These are phyloP conservation scores for Exophiala sp. DNA, from an alignment of 2,329 filamentous ascomycete genomes.

Conservation along the genomic window DNA sequence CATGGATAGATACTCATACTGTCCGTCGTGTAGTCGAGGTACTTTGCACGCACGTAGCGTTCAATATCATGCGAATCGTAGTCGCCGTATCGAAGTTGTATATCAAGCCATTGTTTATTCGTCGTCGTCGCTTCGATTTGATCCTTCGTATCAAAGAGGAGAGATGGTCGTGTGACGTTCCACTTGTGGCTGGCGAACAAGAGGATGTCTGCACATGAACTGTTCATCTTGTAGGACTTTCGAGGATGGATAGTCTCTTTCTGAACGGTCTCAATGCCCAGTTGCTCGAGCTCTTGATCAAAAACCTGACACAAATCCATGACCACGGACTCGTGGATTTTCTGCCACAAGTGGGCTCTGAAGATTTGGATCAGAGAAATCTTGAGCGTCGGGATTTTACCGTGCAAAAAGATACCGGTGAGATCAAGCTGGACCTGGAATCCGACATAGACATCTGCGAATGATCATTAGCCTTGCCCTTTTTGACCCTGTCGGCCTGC, in stretches of 20 bases:
- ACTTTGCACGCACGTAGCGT: slow-evolving; percentile 94
- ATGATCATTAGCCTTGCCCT: no score
- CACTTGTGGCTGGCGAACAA: slow-evolving; percentile 97
- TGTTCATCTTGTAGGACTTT: slow-evolving; percentile 99
- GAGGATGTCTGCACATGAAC: slow-evolving; percentile 93
- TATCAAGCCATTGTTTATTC: slow-evolving; percentile 99
- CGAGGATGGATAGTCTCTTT: slow-evolving; percentile 98
- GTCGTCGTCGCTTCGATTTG: slow-evolving; percentile 88
- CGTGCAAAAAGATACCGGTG: slow-evolving; percentile 97
- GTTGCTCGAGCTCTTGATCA: slow-evolving; percentile 89
- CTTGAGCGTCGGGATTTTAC: slow-evolving; percentile 96
- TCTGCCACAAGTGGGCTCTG: slow-evolving; percentile 99
- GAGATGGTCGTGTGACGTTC: slow-evolving; percentile 90
- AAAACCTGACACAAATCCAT: slow-evolving; percentile 99
- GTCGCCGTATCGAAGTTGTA: slow-evolving; percentile 92
- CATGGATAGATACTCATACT: slow-evolving; percentile 98
- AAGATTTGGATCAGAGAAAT: slow-evolving; percentile 99
- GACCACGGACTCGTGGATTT: slow-evolving; percentile 96
- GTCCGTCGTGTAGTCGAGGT: slow-evolving; percentile 97
- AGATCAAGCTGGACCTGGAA: slow-evolving; percentile 98
- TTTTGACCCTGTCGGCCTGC: no score
- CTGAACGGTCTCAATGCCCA: slow-evolving; percentile 95
- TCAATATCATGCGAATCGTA: slow-evolving; percentile 99
- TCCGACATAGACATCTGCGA: slow-evolving; percentile 78
- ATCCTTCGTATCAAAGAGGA: slow-evolving; percentile 94